Evolutionary conservation across 225 moss, liverwort and hornwort species (phyloP).

Genomic region (Bryoerythrophyllum caledonicum): DNA sequence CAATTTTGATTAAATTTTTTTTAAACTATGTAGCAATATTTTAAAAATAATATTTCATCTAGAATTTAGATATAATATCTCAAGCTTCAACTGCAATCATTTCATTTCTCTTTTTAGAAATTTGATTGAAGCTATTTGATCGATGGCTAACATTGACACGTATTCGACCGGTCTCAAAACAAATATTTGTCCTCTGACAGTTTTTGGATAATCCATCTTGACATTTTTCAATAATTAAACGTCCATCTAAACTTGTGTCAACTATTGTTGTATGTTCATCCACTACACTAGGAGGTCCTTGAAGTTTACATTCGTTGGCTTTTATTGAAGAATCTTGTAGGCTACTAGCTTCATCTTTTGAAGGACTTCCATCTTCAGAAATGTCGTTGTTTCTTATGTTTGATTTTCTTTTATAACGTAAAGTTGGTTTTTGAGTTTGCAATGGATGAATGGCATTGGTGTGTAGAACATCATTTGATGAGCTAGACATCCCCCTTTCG

Average conservation of each 20-base stretch:
- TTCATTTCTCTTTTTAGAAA: constrained; percentile 46
- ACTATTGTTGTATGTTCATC: not conserved
- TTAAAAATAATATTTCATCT: not conserved
- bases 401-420: constrained; percentile 9
- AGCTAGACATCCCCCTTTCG: not conserved
- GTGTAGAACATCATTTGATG: not conserved
- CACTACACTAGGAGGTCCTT: not conserved
- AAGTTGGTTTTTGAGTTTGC: constrained; percentile 6
- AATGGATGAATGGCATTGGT: not conserved
- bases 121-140: constrained; percentile 48
- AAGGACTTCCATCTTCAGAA: not conserved
- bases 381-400: not conserved
- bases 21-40: fast-evolving
- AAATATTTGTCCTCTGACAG: constrained; percentile 68
- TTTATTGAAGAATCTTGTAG: not conserved
- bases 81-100: constrained; percentile 60
- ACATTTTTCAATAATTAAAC: constrained; percentile 45
- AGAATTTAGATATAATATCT: not conserved
- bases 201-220: constrained; percentile 46
- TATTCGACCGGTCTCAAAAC: constrained; percentile 66
- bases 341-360: constrained; percentile 2
- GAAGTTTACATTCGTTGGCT: constrained; percentile 29
- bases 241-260: constrained; percentile 24
- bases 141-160: constrained; percentile 86
- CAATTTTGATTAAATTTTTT: not conserved